phyloP scores from a whole-genome alignment of 805 yeast species.

The Wickerhamiella qilinensis region DNA sequence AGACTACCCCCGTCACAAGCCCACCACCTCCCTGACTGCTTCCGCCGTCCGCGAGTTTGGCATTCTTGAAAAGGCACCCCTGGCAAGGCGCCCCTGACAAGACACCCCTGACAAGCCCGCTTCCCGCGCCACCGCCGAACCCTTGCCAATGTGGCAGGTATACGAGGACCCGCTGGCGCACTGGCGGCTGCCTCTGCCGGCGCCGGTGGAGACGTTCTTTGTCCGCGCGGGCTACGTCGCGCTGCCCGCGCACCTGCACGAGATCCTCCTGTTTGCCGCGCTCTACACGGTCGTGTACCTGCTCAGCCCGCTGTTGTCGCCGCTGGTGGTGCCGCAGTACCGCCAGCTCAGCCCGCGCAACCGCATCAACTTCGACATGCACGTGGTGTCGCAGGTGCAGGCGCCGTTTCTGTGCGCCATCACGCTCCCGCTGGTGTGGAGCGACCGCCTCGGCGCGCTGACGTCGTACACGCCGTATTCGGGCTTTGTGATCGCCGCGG shows the following conservation, averaged over 20 bases:
- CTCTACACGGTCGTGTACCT: constrained; percentile 44
- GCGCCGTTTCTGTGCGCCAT: constrained; percentile 45
- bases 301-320: constrained; percentile 37
- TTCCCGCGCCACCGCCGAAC: too few relatives aligned
- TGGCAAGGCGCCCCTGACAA: too few relatives aligned
- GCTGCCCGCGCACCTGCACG: constrained; percentile 38
- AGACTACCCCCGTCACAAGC: too few relatives aligned
- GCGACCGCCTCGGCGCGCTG: constrained; percentile 39
- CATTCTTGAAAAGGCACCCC: too few relatives aligned
- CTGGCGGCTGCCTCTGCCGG: constrained; percentile 5
- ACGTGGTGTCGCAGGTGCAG: constrained; percentile 77
- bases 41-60: too few relatives aligned
- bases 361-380: constrained; percentile 71
- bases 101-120: too few relatives aligned
- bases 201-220: constrained; percentile 4
- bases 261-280: constrained; percentile 40
- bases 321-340: constrained; percentile 34
- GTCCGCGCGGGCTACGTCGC: constrained; percentile 13
- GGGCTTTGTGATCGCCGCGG: constrained; percentile 54
- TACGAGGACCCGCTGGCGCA: constrained; percentile 12
- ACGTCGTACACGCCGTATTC: constrained; percentile 62
- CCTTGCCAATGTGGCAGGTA: background rate
- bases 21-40: too few relatives aligned
- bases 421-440: constrained; percentile 50
- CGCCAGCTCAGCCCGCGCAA: constrained; percentile 28